Evolutionary conservation across 73 alveolate species (phyloP).

Genomic region (Blepharisma stoltei): DNA sequence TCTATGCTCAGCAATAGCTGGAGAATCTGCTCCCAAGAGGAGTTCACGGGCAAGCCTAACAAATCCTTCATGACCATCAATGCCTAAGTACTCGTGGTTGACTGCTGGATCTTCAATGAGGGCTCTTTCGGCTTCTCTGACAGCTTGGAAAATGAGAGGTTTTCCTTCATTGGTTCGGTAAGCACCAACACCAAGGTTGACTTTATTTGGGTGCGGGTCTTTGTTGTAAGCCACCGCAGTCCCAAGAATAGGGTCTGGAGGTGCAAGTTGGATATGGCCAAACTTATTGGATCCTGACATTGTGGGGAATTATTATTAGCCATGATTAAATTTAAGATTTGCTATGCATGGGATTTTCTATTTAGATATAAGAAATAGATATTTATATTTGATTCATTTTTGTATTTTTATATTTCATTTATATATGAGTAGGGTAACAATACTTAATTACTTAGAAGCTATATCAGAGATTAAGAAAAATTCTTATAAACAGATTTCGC

Average conservation of each 20-base stretch:
- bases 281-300: constrained; percentile 50
- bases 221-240: constrained; percentile 66
- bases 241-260: constrained; percentile 94
- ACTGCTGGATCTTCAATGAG: constrained; percentile 69
- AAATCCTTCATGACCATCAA: constrained; percentile 88
- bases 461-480: too few relatives aligned
- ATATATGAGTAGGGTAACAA: too few relatives aligned
- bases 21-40: constrained; percentile 66
- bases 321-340: too few relatives aligned
- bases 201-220: constrained; percentile 76
- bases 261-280: constrained; percentile 66
- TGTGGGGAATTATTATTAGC: neutral
- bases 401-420: too few relatives aligned
- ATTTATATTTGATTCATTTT: too few relatives aligned
- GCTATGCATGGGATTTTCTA: too few relatives aligned
- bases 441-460: too few relatives aligned
- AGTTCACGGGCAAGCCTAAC: constrained; percentile 63
- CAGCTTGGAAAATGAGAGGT: constrained; percentile 81
- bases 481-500: too few relatives aligned
- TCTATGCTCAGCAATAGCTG: constrained; percentile 25
- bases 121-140: constrained; percentile 76
- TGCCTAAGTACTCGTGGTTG: constrained; percentile 92
- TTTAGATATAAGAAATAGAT: too few relatives aligned
- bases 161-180: constrained; percentile 89
- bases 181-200: constrained; percentile 93